Conservation (phyloP, 2,329 filamentous ascomycete genomes). For the Sporothrix globosa region DNA sequence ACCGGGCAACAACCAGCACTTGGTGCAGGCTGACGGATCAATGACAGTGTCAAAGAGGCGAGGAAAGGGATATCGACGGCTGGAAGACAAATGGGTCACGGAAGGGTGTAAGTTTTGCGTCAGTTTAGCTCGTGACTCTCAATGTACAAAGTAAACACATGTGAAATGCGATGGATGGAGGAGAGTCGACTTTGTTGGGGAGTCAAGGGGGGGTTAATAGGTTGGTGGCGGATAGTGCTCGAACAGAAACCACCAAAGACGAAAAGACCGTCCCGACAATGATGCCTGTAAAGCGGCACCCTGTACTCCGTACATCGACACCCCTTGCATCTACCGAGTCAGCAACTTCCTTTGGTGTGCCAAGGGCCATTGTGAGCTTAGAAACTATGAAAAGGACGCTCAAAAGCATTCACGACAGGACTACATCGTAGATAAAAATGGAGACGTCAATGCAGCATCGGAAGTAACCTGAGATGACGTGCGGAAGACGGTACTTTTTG, state of each 20-base stretch:
- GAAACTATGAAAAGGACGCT: neutral
- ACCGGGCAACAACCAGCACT: neutral
- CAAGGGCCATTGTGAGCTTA: neutral
- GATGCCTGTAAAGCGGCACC: neutral
- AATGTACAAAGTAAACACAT: conserved; percentile 2
- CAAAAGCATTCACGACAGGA: neutral
- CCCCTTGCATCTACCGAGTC: conserved; percentile 16
- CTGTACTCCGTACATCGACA: neutral
- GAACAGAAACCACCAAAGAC: neutral
- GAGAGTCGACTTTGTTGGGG: neutral
- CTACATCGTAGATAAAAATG: neutral
- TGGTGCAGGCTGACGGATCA: neutral
- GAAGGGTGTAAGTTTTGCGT: neutral
- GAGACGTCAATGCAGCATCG: neutral
- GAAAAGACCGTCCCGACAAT: neutral
- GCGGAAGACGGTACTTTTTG: conserved; percentile 6
- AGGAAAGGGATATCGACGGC: neutral
- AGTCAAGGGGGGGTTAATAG: neutral
- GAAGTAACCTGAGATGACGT: neutral
- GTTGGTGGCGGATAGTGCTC: neutral
- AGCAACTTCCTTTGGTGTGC: neutral
- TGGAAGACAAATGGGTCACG: neutral
- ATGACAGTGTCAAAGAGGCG: neutral
- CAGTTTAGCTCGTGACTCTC: neutral
- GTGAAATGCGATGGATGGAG: conserved; percentile 7